A percentile compares a stretch with the other conserved stretches of the same genome.
Conservation (phyloP, 192 early-diverging fungal species). For the Obelidium mucronatum region DNA sequence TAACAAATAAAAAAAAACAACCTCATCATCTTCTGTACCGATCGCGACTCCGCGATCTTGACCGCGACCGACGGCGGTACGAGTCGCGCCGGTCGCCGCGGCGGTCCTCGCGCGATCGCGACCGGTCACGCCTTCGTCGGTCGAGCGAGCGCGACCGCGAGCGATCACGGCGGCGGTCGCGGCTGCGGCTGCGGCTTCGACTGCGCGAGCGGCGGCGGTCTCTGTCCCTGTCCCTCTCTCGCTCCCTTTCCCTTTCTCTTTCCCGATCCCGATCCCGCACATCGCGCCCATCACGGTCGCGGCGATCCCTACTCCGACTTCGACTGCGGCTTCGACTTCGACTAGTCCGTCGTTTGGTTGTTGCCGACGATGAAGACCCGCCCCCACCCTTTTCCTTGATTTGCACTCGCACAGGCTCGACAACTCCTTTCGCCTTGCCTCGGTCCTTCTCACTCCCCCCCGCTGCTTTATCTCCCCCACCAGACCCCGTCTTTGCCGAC, state of each 20-base stretch:
- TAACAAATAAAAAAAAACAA: background rate
- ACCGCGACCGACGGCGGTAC: conserved; percentile 15
- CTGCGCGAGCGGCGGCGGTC: conserved; percentile 20
- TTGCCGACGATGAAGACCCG: background rate
- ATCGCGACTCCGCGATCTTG: conserved; percentile 30
- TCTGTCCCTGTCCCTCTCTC: conserved; percentile 27
- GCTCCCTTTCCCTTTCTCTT: conserved; percentile 23
- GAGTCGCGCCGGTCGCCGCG: background rate
- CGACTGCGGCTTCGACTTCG: conserved; percentile 13
- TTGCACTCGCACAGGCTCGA: no score
- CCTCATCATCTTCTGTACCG: conserved; percentile 29
- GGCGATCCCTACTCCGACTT: conserved; percentile 25
- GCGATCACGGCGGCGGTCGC: conserved; percentile 30
- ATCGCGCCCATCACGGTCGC: no score
- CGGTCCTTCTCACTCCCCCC: background rate
- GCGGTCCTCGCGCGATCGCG: background rate
- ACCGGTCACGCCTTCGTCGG: conserved; percentile 14
- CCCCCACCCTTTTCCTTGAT: background rate
- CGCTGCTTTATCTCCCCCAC: background rate
- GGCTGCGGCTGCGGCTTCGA: conserved; percentile 21
- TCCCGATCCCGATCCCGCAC: conserved; percentile 29
- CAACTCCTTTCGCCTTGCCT: background rate
- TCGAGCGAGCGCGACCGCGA: conserved; percentile 3
- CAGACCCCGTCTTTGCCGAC: background rate
- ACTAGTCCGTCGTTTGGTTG: background rate